A percentile compares a stretch with the other conserved stretches of the same genome.
phyloP scores from a whole-genome alignment of 2,329 filamentous ascomycete genomes.

The Diaporthe batatas region DNA sequence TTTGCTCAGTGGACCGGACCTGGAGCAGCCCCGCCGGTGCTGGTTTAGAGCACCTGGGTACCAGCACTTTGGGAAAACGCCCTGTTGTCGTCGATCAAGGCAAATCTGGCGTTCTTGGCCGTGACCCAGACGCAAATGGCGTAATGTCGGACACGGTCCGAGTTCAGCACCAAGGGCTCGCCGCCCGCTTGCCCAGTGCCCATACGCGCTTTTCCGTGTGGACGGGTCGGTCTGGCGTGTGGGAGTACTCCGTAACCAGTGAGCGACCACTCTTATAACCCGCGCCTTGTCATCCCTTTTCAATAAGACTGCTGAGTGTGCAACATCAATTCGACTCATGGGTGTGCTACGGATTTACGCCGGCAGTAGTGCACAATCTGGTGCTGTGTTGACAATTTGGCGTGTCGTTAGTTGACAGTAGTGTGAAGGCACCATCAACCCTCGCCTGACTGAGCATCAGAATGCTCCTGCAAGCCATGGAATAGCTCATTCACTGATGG shows the following conservation, averaged over 20 bases:
- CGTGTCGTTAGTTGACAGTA: not conserved
- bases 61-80: not conserved
- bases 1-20: not conserved
- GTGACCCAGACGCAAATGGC: constrained; percentile 5
- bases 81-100: not conserved
- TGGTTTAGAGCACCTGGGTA: not conserved
- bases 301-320: not conserved
- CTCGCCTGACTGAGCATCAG: not conserved
- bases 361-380: not conserved
- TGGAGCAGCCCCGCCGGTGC: not conserved
- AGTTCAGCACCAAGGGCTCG: constrained; percentile 1
- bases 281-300: not conserved
- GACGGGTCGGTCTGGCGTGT: constrained; percentile 11
- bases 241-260: not conserved
- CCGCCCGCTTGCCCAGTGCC: not conserved
- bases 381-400: not conserved
- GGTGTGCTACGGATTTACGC: not conserved
- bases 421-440: not conserved
- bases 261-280: not conserved
- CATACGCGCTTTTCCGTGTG: not conserved
- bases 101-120: constrained; percentile 9
- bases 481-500: not conserved
- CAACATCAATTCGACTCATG: not conserved
- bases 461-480: not conserved
- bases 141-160: constrained; percentile 24